Evolutionary conservation across 2,329 filamentous ascomycete genomes (phyloP).

Genomic region (Aureobasidium musti): DNA sequence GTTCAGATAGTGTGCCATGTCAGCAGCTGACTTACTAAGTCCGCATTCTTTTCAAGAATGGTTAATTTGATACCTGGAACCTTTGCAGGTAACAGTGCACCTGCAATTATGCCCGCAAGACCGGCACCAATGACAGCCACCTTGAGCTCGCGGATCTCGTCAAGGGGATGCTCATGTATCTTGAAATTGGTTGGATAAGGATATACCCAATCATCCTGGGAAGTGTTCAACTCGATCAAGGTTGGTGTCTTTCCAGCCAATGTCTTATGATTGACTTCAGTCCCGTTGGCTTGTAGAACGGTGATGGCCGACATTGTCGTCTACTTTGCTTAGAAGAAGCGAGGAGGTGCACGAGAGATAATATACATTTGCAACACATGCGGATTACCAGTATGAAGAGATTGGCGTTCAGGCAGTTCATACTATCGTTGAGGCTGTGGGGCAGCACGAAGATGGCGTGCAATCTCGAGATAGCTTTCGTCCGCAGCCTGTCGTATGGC

Average conservation of each 20-base stretch:
- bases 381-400: background rate
- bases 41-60: slow-evolving; percentile 68
- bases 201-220: slow-evolving; percentile 33
- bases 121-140: slow-evolving; percentile 67
- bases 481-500: background rate
- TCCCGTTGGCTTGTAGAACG: background rate
- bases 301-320: slow-evolving; percentile 2
- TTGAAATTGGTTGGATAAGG: slow-evolving; percentile 39
- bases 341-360: background rate
- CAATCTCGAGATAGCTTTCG: slow-evolving; percentile 9
- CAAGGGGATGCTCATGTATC: slow-evolving; percentile 37
- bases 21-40: slow-evolving; percentile 55
- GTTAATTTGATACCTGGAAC: slow-evolving; percentile 66
- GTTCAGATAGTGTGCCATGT: too few species aligned
- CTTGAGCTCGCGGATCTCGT: slow-evolving; percentile 36
- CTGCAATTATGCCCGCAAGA: slow-evolving; percentile 64
- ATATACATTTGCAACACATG: background rate
- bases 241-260: background rate
- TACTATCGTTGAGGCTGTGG: slow-evolving; percentile 4
- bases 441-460: background rate
- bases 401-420: background rate
- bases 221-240: slow-evolving; percentile 17
- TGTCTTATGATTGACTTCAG: background rate
- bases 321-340: background rate
- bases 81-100: slow-evolving; percentile 66